Evolutionary conservation across 1,284 basidiomycete species (phyloP), one percentile per base, ranked within the genome.

Genomic region (Cryptococcus maquisensis): DNA sequence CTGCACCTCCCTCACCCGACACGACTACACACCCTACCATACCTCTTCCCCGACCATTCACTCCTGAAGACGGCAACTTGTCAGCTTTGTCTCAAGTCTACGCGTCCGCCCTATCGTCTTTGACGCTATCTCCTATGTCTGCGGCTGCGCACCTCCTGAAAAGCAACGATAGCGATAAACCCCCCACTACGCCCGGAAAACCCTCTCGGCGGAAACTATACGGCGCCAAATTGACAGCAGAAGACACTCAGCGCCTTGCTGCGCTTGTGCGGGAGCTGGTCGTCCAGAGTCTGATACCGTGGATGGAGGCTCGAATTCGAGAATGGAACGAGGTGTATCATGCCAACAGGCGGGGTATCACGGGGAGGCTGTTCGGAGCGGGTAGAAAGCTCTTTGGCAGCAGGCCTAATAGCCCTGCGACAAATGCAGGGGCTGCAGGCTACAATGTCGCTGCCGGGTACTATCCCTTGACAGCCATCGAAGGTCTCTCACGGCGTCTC

Each of bases 271-370:
- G 94, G 43, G 95, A 98, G 71, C 87, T 98, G 62, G 82, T 92
- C 2, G 86, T 87, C 4, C 91, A 92, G 83, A 93, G 88, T 65
- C 78, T 98, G 36, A 77, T 98, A 3, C 95, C 95, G 0, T 97
- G 89, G 86, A 93, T 98, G 90, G 95, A 98, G 77, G 88, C 88
- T 63, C 87, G 86, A 67, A 87, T 96, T 1, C 71, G 92, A 45
- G 90, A 96, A 56, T 96, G 92, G 88, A 96, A 96, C 71, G 95
- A 98, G 78, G 82, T 82, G 81, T 94, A 88, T 67, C 84, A 86
- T 18, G 87, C 88, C 16, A 90, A 86, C 21, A 82, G 91, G 47
- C 82, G 90, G 36, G 82, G 96, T 12, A 86, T 97, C 21, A 96
- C 95, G 3, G 87, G 92, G 39, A 83, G 92, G 35, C 76, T 98